A percentile compares a stretch with the other conserved stretches of the same genome.
Conservation (phyloP, 2,329 filamentous ascomycete genomes). For the Diaporthe ampelina region DNA sequence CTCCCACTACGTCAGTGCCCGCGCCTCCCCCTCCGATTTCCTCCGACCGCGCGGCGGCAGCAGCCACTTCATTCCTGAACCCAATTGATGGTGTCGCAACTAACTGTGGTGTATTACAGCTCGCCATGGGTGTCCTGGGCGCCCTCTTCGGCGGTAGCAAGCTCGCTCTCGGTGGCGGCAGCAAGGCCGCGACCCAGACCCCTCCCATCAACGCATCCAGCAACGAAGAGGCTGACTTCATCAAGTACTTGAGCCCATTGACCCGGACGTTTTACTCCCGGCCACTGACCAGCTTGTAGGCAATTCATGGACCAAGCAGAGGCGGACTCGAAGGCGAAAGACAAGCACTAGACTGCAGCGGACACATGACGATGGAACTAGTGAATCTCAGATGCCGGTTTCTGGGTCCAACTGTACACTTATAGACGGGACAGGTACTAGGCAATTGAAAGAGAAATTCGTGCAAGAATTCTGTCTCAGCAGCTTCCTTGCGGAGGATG, state of each 20-base stretch:
- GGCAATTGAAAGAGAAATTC: constrained; percentile 32
- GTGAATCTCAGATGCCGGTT: constrained; percentile 18
- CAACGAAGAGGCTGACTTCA: constrained; percentile 75
- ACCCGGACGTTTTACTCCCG: constrained; percentile 32
- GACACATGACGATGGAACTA: constrained; percentile 1
- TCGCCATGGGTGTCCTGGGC: constrained; percentile 70
- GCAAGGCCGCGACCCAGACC: constrained; percentile 58
- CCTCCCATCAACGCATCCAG: constrained; percentile 74
- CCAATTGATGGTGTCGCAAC: constrained; percentile 42
- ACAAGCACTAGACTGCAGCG: constrained; percentile 55
- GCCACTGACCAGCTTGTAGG: constrained; percentile 50
- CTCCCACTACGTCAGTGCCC: constrained; percentile 70
- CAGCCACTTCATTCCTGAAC: neutral
- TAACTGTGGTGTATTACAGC: constrained; percentile 54
- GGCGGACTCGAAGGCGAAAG: constrained; percentile 56
- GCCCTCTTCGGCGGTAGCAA: constrained; percentile 65
- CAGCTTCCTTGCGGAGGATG: no score
- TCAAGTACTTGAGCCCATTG: constrained; percentile 65
- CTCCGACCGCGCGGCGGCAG: constrained; percentile 7
- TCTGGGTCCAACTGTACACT: constrained; percentile 37
- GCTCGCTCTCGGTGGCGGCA: constrained; percentile 59
- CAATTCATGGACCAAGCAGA: constrained; percentile 63
- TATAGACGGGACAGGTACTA: constrained; percentile 37
- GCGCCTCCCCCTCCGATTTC: constrained; percentile 17
- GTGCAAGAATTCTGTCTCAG: neutral